phyloP scores from a whole-genome alignment of 192 early-diverging fungal species.

The Linderina pennispora region DNA sequence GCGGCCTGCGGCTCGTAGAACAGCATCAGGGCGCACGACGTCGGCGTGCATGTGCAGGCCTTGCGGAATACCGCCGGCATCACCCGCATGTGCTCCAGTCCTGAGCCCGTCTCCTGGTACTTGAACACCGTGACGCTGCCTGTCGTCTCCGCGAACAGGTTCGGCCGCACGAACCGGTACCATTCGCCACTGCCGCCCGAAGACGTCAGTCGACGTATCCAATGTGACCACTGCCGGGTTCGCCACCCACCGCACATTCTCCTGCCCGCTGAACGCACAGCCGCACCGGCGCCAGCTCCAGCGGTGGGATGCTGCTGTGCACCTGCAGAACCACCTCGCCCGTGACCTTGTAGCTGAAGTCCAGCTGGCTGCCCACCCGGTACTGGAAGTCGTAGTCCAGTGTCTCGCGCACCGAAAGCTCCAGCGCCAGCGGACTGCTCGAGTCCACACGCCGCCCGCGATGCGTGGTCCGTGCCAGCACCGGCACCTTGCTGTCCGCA shows the following conservation, averaged over 20 bases:
- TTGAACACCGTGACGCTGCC: slow-evolving; percentile 31
- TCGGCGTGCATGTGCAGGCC: background rate
- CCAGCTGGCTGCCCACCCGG: background rate
- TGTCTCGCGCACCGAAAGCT: slow-evolving; percentile 25
- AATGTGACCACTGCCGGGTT: slow-evolving; percentile 33
- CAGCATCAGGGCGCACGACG: slow-evolving; percentile 12
- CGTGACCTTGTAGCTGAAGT: slow-evolving; percentile 10
- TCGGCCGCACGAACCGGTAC: slow-evolving; percentile 45
- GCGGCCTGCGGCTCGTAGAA: slow-evolving; percentile 25
- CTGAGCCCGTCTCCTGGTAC: slow-evolving; percentile 13
- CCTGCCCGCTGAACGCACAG: slow-evolving; percentile 19
- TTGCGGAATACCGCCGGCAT: slow-evolving; percentile 12
- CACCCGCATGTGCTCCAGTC: background rate
- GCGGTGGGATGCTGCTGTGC: slow-evolving; percentile 13
- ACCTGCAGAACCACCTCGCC: slow-evolving; percentile 33
- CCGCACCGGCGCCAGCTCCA: slow-evolving; percentile 43
- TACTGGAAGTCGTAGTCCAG: slow-evolving; percentile 19
- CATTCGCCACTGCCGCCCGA: slow-evolving; percentile 26
- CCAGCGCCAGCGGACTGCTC: slow-evolving; percentile 18
- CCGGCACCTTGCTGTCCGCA: too few species aligned
- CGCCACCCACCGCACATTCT: slow-evolving; percentile 25
- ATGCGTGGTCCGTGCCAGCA: slow-evolving; percentile 5
- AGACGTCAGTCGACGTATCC: slow-evolving; percentile 22
- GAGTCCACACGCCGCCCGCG: slow-evolving; percentile 17
- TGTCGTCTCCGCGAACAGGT: slow-evolving; percentile 28